These are phyloP conservation scores for Collybia sp. DNA, from an alignment of 768 basidiomycete species.

Conservation along the genomic window DNA sequence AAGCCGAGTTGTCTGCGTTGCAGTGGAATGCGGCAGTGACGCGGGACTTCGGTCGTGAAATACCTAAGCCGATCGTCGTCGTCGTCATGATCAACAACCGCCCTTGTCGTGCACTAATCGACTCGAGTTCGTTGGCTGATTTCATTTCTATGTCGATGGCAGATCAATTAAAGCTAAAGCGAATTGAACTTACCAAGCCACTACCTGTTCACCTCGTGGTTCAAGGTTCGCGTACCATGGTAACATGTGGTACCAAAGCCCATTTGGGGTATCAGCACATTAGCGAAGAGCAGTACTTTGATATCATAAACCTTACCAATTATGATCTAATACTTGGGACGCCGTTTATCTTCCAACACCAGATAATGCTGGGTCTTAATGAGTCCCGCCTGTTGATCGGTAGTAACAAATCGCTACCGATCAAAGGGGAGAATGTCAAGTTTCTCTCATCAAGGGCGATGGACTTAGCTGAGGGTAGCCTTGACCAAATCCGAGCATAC, in stretches of 20 bases:
- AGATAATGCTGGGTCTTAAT: too few species aligned
- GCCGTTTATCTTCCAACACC: too few species aligned
- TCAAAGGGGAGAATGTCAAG: too few species aligned
- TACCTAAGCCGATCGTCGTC: not conserved
- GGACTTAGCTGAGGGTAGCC: too few species aligned
- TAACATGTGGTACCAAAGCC: not conserved
- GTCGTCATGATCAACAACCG: not conserved
- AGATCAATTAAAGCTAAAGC: constrained; percentile 17
- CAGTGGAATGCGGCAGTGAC: not conserved
- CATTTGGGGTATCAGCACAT: not conserved
- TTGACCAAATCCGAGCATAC: too few species aligned
- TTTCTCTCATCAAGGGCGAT: too few species aligned
- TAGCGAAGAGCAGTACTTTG: not conserved
- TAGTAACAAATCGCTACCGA: too few species aligned
- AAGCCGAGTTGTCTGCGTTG: not conserved
- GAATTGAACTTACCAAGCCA: not conserved
- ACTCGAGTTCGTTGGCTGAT: constrained; percentile 13
- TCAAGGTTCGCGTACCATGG: not conserved
- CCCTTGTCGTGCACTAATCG: not conserved
- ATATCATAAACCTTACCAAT: not conserved
- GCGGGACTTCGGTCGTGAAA: not conserved
- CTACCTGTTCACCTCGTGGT: not conserved
- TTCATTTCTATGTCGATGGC: constrained; percentile 24
- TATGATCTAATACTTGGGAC: too few species aligned
- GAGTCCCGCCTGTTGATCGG: too few species aligned